Conservation (phyloP, 75 land plant genomes). For the Pinus albicaulis region DNA sequence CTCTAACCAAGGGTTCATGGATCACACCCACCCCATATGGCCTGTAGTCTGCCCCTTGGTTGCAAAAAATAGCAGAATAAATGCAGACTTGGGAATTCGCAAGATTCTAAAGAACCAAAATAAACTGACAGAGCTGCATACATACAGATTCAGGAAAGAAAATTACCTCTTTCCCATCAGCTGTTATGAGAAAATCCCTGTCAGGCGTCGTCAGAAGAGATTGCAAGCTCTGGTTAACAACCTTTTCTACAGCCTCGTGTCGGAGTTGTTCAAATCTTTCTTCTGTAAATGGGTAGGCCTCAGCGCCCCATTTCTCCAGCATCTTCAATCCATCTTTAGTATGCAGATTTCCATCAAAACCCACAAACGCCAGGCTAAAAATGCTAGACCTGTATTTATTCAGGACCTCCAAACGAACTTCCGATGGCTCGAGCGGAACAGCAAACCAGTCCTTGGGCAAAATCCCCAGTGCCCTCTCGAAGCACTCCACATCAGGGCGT, state of each 20-base stretch:
- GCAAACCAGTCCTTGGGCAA: conserved; percentile 23
- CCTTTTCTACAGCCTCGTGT: conserved; percentile 13
- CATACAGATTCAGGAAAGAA: no score
- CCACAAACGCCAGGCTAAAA: conserved; percentile 24
- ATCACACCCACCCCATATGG: no score
- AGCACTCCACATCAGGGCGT: conserved; percentile 14
- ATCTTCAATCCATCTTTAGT: conserved; percentile 16
- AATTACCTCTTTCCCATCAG: conserved; percentile 20
- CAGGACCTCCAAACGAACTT: conserved; percentile 8
- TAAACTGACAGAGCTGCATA: no score
- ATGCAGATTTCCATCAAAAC: conserved; percentile 13
- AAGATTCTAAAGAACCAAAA: no score
- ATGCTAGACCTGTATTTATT: conserved; percentile 14
- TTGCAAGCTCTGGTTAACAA: conserved; percentile 17
- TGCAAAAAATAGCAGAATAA: no score
- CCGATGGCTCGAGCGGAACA: conserved; percentile 17
- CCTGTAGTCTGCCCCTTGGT: no score
- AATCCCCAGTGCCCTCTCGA: conserved; percentile 15
- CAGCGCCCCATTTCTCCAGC: conserved; percentile 29
- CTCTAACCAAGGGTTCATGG: no score
- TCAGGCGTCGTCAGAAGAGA: conserved; percentile 10
- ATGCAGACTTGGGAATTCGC: no score
- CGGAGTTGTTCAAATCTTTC: conserved; percentile 16
- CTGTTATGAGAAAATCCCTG: conserved; percentile 24
- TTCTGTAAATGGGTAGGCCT: conserved; percentile 16